Evolutionary conservation across 139 green algal species (phyloP).

Genomic region (Picochlorum costavermella): DNA sequence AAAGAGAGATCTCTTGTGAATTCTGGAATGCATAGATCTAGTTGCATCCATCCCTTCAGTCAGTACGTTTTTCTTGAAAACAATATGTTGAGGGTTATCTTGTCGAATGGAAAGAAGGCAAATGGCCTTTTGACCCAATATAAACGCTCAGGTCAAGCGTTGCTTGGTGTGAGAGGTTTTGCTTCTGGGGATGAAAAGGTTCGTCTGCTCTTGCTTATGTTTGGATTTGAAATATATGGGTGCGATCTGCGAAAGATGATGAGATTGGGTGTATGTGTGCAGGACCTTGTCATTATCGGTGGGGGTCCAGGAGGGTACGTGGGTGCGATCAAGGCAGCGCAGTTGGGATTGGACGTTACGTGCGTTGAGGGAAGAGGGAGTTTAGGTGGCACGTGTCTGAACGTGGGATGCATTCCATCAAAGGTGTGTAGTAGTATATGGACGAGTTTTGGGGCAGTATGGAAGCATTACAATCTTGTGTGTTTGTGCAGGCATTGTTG

Average conservation of each 20-base stretch:
- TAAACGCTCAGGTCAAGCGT: not conserved
- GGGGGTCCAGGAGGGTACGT: slow-evolving; percentile 97
- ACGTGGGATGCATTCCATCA: slow-evolving; percentile 96
- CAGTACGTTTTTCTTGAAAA: not conserved
- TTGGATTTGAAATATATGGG: not conserved
- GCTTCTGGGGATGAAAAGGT: slow-evolving; percentile 13
- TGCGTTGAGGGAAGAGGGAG: slow-evolving; percentile 90
- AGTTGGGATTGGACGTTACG: slow-evolving; percentile 90
- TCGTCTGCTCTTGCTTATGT: not conserved
- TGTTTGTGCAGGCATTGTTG: slow-evolving; percentile 61
- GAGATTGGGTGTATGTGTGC: not conserved
- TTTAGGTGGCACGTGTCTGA: slow-evolving; percentile 95
- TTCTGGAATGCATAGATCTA: no score
- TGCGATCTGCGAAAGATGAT: not conserved
- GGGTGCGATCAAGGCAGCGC: slow-evolving; percentile 92
- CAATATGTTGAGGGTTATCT: not conserved
- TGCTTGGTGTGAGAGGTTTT: slow-evolving; percentile 13
- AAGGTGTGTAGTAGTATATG: slow-evolving; percentile 48
- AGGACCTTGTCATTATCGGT: slow-evolving; percentile 94
- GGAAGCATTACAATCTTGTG: slow-evolving; percentile 29
- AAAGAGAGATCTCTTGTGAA: no score
- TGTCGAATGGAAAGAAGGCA: not conserved
- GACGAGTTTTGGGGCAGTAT: not conserved
- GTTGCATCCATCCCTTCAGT: no score
- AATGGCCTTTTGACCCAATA: not conserved